Conservation (phyloP, 345 rosid genomes). For the Eucalyptus albens region DNA sequence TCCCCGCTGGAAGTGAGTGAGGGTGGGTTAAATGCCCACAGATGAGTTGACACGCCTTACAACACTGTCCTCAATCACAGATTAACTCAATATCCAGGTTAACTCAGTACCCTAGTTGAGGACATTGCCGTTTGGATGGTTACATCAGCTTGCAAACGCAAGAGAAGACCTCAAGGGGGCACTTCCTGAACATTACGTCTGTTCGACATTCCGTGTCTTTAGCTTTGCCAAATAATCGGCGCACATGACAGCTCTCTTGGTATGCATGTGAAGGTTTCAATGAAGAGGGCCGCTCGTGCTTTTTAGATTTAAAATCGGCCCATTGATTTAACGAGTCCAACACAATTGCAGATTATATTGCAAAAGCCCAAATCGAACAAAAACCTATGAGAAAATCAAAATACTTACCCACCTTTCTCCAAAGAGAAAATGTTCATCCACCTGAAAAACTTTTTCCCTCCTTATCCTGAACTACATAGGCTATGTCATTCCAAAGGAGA, state of each 20-base stretch:
- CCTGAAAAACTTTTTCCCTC: no score
- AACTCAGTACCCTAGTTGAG: no score
- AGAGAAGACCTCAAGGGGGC: background rate
- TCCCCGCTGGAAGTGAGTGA: no score
- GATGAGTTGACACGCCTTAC: no score
- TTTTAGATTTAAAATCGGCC: background rate
- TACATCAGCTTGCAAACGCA: background rate
- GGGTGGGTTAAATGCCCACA: no score
- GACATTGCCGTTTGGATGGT: background rate
- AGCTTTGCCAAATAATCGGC: background rate
- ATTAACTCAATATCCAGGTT: no score
- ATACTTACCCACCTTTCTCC: no score
- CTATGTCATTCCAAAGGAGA: background rate
- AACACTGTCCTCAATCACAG: accelerated
- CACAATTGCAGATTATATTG: background rate
- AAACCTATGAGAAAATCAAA: background rate
- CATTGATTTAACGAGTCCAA: background rate
- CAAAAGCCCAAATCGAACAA: background rate
- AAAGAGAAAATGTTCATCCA: no score
- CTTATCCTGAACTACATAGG: no score
- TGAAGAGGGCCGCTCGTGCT: background rate
- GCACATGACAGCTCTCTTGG: background rate
- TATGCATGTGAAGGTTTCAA: background rate
- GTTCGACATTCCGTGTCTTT: accelerated
- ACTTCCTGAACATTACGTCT: background rate